Conservation (phyloP, 2,329 filamentous ascomycete genomes). For the Calonectria crousiana region DNA sequence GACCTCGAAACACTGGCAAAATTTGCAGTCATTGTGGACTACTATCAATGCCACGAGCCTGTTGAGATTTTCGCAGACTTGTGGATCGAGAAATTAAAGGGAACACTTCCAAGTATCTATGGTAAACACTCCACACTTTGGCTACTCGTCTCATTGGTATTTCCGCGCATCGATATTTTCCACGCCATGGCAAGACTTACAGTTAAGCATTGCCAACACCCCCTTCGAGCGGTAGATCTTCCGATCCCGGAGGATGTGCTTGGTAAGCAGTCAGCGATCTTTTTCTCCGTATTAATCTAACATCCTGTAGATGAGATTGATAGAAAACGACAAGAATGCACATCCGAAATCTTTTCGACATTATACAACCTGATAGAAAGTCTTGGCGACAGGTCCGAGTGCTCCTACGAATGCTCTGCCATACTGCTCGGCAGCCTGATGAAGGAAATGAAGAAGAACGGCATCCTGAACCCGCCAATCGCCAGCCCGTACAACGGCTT, state of each 20-base stretch:
- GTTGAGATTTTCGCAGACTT: neutral
- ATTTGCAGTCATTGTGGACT: constrained; percentile 16
- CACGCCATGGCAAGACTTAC: constrained; percentile 19
- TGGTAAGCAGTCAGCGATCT: neutral
- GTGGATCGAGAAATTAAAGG: constrained; percentile 11
- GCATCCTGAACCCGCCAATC: constrained; percentile 3
- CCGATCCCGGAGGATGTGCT: constrained; percentile 6
- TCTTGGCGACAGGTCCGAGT: neutral
- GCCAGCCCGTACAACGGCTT: neutral
- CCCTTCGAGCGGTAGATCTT: constrained; percentile 1
- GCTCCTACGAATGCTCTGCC: constrained; percentile 31
- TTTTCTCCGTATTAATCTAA: neutral
- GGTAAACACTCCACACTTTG: neutral
- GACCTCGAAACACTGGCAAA: neutral
- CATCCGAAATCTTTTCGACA: neutral
- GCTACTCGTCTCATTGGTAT: constrained; percentile 1
- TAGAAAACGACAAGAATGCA: neutral
- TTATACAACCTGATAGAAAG: neutral
- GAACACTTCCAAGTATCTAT: neutral
- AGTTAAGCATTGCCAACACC: constrained; percentile 5
- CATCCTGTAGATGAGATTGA: constrained; percentile 4
- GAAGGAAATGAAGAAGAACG: constrained; percentile 15
- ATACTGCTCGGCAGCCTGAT: constrained; percentile 32
- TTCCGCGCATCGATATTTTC: neutral
- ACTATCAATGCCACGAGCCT: constrained; percentile 20